Percentiles rank a stretch among this genome's conserved stretches.
phyloP scores from a whole-genome alignment of 805 yeast genomes.

The Wickerhamiella sergipiensis region DNA sequence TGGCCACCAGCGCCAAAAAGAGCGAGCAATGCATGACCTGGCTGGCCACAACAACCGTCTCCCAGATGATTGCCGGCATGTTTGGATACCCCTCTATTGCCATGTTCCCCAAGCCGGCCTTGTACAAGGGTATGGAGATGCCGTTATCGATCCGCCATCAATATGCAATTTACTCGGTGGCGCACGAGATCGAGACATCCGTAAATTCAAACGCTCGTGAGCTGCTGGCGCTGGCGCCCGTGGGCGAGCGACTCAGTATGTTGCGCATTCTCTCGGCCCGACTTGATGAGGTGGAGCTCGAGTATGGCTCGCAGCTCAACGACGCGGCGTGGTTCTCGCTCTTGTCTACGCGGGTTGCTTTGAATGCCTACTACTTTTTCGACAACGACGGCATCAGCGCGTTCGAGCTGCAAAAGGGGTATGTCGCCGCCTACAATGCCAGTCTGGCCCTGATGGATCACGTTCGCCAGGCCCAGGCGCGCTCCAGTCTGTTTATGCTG shows the following conservation, averaged over 20 bases:
- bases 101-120: conserved; percentile 61
- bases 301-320: conserved; percentile 36
- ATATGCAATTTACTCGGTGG: conserved; percentile 74
- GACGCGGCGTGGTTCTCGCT: conserved; percentile 57
- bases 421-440: conserved; percentile 67
- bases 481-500: conserved; percentile 49
- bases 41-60: conserved; percentile 84
- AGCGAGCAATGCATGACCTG: conserved; percentile 80
- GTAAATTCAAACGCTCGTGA: conserved; percentile 58
- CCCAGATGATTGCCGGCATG: conserved; percentile 80
- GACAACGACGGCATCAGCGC: conserved; percentile 18
- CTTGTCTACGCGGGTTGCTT: conserved; percentile 64
- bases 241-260: conserved; percentile 62
- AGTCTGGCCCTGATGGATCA: conserved; percentile 60
- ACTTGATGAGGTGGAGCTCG: conserved; percentile 61
- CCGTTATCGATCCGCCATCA: conserved; percentile 56
- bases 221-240: conserved; percentile 48
- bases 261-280: conserved; percentile 57
- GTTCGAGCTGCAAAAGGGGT: conserved; percentile 57
- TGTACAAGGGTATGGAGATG: conserved; percentile 33
- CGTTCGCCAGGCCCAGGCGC: conserved; percentile 44
- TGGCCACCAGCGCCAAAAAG: conserved; percentile 8
- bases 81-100: conserved; percentile 93
- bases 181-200: conserved; percentile 69
- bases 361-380: conserved; percentile 68